Percentiles rank a stretch among this genome's conserved stretches.
These are phyloP conservation scores for Immersiella caudata DNA, from an alignment of 495 filamentous ascomycete species.

Conservation along the genomic window DNA sequence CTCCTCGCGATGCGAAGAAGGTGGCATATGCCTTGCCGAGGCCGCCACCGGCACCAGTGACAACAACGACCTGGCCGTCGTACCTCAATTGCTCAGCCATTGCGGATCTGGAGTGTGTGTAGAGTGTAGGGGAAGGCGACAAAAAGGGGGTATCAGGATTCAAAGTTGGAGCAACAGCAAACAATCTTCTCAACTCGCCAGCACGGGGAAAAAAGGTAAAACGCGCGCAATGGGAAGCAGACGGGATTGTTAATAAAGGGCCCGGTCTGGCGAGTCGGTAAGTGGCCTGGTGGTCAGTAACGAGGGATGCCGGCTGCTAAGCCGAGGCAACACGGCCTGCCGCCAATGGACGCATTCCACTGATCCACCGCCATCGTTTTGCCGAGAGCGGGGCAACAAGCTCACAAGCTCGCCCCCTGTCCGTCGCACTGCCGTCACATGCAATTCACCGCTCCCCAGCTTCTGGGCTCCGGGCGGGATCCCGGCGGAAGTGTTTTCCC, in stretches of 20 bases:
- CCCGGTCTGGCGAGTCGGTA: conserved; percentile 3
- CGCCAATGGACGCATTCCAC: conserved; percentile 14
- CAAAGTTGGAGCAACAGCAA: background rate
- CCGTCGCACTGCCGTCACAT: conserved; percentile 21
- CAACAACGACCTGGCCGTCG: conserved; percentile 95
- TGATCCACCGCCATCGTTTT: conserved; percentile 16
- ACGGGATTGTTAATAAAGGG: conserved; percentile 23
- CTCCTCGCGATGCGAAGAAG: conserved; percentile 90
- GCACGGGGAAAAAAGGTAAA: conserved; percentile 12
- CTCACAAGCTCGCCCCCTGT: conserved; percentile 6
- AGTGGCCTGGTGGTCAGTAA: conserved; percentile 2
- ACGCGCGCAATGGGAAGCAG: background rate
- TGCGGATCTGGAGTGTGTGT: conserved; percentile 32
- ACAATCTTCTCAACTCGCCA: conserved; percentile 6
- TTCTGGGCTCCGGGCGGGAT: background rate
- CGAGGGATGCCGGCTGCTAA: conserved; percentile 16
- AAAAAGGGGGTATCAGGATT: background rate
- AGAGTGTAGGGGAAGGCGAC: background rate
- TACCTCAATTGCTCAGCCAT: conserved; percentile 83
- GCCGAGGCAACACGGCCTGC: conserved; percentile 20
- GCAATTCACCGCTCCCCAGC: conserved; percentile 6
- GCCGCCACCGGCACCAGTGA: conserved; percentile 95
- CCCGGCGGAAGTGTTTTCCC: conserved; percentile 21
- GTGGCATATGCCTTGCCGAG: conserved; percentile 89
- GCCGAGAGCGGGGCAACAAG: conserved; percentile 23